These are phyloP conservation scores for Akanthomyces lecanii DNA, from an alignment of 2,329 filamentous ascomycete species.

Conservation along the genomic window DNA sequence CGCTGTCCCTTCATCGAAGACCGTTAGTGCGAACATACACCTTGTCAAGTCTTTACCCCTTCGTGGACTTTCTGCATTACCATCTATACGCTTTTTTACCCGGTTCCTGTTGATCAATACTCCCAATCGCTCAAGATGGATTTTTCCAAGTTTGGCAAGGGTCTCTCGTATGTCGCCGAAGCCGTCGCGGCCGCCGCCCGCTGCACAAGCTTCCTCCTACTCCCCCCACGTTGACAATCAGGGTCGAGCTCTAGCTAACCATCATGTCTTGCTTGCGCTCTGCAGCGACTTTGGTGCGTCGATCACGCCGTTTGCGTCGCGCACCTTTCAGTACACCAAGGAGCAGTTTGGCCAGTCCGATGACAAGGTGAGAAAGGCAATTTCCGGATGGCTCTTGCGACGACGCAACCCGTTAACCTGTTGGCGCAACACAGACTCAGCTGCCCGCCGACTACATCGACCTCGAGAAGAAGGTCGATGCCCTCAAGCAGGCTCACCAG, in stretches of 20 bases:
- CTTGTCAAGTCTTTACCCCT: neutral
- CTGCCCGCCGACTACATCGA: conserved; percentile 97
- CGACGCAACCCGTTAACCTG: neutral
- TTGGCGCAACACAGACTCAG: conserved; percentile 62
- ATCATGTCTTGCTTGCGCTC: conserved; percentile 4
- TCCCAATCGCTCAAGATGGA: conserved; percentile 42
- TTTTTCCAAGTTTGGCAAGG: conserved; percentile 56
- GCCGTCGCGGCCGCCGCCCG: neutral
- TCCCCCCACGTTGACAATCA: conserved; percentile 11
- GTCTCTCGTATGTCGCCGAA: conserved; percentile 45
- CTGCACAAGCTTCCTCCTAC: conserved; percentile 14
- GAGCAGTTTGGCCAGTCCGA: conserved; percentile 94
- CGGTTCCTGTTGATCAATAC: conserved; percentile 14
- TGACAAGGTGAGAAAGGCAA: conserved; percentile 64
- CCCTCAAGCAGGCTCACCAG: conserved; percentile 92
- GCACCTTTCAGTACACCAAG: conserved; percentile 96
- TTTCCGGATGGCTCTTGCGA: neutral
- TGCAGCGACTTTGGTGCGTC: conserved; percentile 63
- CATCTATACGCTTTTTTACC: conserved; percentile 15
- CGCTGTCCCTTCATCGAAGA: conserved; percentile 24
- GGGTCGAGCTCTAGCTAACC: conserved; percentile 7
- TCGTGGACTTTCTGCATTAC: neutral
- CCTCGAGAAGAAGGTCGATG: conserved; percentile 97
- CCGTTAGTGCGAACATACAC: neutral
- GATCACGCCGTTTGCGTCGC: conserved; percentile 87